phyloP scores from a whole-genome alignment of 306 rosid genomes.

The Canavalia gladiata region DNA sequence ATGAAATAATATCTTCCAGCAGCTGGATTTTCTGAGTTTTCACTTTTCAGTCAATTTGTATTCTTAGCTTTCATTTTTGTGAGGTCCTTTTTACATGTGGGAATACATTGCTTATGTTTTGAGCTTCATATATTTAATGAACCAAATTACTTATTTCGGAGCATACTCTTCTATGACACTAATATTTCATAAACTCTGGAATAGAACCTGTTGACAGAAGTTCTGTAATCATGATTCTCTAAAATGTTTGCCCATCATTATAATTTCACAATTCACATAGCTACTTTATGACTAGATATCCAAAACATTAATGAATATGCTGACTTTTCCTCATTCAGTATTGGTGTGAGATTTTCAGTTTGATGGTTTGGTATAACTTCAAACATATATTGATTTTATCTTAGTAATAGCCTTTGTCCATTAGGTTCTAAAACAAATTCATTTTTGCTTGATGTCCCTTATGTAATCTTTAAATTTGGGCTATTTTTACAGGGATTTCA shows the following conservation, averaged over 20 bases:
- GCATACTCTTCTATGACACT: conserved; percentile 15
- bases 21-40: conserved; percentile 22
- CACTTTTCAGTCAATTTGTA: conserved; percentile 4
- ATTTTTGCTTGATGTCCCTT: conserved; percentile 41
- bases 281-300: conserved; percentile 27
- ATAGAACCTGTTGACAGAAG: conserved; percentile 12
- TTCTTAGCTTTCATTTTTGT: not conserved
- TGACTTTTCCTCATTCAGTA: conserved; percentile 25
- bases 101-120: conserved; percentile 6
- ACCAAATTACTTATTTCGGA: conserved; percentile 15
- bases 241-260: conserved; percentile 19
- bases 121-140: not conserved
- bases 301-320: not conserved
- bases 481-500: conserved; percentile 84
- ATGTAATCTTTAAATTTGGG: conserved; percentile 41
- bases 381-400: conserved; percentile 27
- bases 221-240: not conserved
- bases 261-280: conserved; percentile 7
- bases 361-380: conserved; percentile 20
- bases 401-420: conserved; percentile 1
- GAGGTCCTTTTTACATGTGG: not conserved
- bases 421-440: conserved; percentile 15
- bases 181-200: conserved; percentile 31
- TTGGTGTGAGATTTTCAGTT: conserved; percentile 32
- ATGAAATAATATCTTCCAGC: conserved; percentile 2